Evolutionary conservation across 164 flowering plant species (phyloP).

Genomic region (Vitis amurensis): DNA sequence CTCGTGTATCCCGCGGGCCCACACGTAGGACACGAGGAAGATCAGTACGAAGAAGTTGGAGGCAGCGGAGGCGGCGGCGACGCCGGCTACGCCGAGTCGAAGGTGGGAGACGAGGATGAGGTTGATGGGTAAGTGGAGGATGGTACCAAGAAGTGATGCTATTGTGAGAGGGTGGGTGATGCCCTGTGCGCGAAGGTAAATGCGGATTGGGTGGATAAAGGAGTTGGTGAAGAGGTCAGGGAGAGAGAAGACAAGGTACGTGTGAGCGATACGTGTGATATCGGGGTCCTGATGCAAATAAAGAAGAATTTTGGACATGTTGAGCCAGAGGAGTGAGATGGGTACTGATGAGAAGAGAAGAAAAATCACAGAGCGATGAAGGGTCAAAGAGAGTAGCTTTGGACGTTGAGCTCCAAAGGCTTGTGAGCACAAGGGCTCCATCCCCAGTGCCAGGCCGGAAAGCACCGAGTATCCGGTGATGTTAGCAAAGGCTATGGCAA

Average conservation of each 20-base stretch:
- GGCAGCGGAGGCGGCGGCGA: conserved; percentile 61
- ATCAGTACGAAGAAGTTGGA: conserved; percentile 52
- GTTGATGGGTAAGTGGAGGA: conserved; percentile 62
- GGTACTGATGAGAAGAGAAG: conserved; percentile 66
- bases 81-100: conserved; percentile 67
- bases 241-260: conserved; percentile 59
- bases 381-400: conserved; percentile 61
- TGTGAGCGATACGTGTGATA: conserved; percentile 58
- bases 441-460: conserved; percentile 78
- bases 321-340: conserved; percentile 71
- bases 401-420: conserved; percentile 79
- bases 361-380: conserved; percentile 71
- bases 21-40: conserved; percentile 41
- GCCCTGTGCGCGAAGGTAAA: conserved; percentile 93
- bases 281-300: conserved; percentile 57
- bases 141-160: conserved; percentile 57
- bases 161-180: conserved; percentile 80
- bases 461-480: conserved; percentile 90
- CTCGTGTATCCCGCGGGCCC: conserved; percentile 37
- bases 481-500: conserved; percentile 89
- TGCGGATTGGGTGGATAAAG: conserved; percentile 81
- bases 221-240: conserved; percentile 81
- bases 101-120: conserved; percentile 46
- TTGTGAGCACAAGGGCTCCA: conserved; percentile 92
- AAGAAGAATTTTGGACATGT: conserved; percentile 45